Evolutionary conservation across 352 stramenopile species (phyloP), one percentile per base, ranked within the genome.

Genomic region (Globisporangium sylvaticum): DNA sequence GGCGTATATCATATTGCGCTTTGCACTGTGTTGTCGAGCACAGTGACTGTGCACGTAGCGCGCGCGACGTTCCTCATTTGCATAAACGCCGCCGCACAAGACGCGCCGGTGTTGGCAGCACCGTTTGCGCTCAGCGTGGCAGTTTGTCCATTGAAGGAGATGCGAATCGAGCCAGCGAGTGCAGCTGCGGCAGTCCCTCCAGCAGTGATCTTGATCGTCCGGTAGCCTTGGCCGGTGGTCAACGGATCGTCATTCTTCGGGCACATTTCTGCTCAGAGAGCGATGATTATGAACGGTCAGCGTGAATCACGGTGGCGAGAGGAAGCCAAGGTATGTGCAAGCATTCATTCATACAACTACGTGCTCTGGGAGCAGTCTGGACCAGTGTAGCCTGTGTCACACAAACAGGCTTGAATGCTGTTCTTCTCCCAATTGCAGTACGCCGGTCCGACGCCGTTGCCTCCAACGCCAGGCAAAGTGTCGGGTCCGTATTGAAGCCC

Each of bases 361-460:
- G 64, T 73, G 92, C 86, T 65, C 27, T 81, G 79, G n/a, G 86
- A 91, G 67, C 90, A 97, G 55, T 97, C 90, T 2, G 88, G 80
- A 8, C 89, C 89, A 0, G 77, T 84, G 70, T 88, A 97, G 6
- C 90, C 89, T 58, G 74, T 80, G 69, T 97, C 90, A 64, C 90
- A 97, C 59, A 90, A 77, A 66, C 90, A 97, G 7, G 73, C 71
- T 4, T 79, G 87, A 63, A 94, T 82, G 62, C 75, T 87, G 63
- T 92, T 73, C 31, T 84, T 91, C 61, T 97, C 89, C 89, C 89
- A 96, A 71, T 96, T 96, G 0, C 75, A 75, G 65, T 97, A 96
- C 37, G 66, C 69, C 3, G 76, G 82, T 1, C 81, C 86, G 14
- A 81, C 44, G 4, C 83, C 84, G 24, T 80, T 71, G 9, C 78